Conservation (phyloP, 176 grass and related monocot genomes). For the Eremochloa ophiuroides region DNA sequence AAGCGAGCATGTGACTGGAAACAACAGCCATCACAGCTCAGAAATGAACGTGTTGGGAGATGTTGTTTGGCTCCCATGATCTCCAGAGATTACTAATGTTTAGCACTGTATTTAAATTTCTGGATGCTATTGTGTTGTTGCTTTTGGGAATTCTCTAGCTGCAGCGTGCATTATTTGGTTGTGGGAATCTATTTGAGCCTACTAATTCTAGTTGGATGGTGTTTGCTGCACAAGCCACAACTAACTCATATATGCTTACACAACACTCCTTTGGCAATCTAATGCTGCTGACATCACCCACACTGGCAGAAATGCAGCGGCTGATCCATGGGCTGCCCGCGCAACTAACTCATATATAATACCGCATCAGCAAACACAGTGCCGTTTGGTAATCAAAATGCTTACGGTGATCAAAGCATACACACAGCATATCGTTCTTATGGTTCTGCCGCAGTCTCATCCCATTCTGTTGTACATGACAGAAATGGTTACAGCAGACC, state of each 20-base stretch:
- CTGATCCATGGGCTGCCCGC: constrained; percentile 30
- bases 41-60: background rate
- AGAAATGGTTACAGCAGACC: constrained; percentile 23
- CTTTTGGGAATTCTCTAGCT: background rate
- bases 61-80: background rate
- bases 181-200: too few relatives aligned
- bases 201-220: background rate
- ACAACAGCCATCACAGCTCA: background rate
- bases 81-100: background rate
- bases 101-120: background rate
- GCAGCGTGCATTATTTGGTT: background rate
- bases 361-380: background rate
- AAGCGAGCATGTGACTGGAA: background rate
- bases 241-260: too few relatives aligned
- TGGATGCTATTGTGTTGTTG: background rate
- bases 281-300: constrained; percentile 1
- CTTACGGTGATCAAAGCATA: constrained; percentile 30
- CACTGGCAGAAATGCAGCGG: constrained; percentile 4
- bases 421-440: constrained; percentile 30
- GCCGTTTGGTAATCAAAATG: constrained; percentile 32
- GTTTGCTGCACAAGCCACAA: background rate
- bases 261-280: constrained; percentile 40
- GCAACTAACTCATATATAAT: constrained; percentile 25
- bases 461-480: constrained; percentile 12
- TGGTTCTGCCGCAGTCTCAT: background rate